Evolutionary conservation across 768 basidiomycete genomes (phyloP).

Genomic region (Brasilioporus rufonigricans): DNA sequence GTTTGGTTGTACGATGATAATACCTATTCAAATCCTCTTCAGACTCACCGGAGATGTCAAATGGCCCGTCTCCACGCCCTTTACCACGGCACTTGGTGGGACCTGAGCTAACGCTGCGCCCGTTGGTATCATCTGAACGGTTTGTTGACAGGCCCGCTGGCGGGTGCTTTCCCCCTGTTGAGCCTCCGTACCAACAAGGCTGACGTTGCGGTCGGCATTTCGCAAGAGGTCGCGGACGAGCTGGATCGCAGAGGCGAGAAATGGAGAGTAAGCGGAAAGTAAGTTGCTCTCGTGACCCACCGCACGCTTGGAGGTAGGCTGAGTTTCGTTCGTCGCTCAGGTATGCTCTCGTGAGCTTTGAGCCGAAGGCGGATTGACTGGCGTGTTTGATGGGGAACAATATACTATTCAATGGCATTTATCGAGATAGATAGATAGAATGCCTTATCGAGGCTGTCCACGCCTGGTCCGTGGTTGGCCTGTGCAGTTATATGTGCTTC

Average conservation of each 20-base stretch:
- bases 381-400: background rate
- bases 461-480: no score
- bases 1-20: background rate
- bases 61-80: conserved; percentile 83
- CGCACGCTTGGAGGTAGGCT: background rate
- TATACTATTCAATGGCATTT: no score
- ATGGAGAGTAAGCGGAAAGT: conserved; percentile 85
- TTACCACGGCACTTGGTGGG: conserved; percentile 68
- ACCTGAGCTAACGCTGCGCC: background rate
- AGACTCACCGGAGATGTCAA: conserved; percentile 86
- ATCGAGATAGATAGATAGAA: no score
- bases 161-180: conserved; percentile 75
- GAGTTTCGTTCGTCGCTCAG: conserved; percentile 9
- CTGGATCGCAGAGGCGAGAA: conserved; percentile 63
- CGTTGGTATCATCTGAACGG: conserved; percentile 1
- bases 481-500: no score
- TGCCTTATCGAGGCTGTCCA: no score
- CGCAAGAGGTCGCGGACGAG: conserved; percentile 59
- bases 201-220: conserved; percentile 85
- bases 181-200: conserved; percentile 94
- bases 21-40: conserved; percentile 6
- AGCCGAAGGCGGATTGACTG: conserved; percentile 11
- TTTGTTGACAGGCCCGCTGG: conserved; percentile 59
- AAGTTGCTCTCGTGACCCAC: conserved; percentile 8
- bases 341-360: conserved; percentile 33